These are phyloP conservation scores for Tricholoma sp. DNA, from an alignment of 768 basidiomycete species.

Conservation along the genomic window DNA sequence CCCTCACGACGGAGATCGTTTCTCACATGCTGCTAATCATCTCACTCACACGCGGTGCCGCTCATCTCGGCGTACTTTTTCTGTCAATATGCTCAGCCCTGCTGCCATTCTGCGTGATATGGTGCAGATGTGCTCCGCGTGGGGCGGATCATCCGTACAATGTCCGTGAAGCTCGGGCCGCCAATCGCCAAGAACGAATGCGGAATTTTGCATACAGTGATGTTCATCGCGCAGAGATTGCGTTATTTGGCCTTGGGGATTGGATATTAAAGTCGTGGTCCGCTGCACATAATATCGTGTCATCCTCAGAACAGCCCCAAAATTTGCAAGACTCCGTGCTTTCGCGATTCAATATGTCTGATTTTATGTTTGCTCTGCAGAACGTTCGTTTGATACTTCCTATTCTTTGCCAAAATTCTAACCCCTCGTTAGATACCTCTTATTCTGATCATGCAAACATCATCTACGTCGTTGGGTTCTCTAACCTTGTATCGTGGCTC, in stretches of 20 bases:
- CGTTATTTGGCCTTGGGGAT: constrained; percentile 76
- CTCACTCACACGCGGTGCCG: constrained; percentile 53
- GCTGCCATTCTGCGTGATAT: constrained; percentile 55
- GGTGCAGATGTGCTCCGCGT: constrained; percentile 37
- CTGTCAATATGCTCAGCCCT: constrained; percentile 58
- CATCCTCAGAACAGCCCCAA: constrained; percentile 48
- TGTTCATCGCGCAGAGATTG: constrained; percentile 70
- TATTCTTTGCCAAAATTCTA: constrained; percentile 10
- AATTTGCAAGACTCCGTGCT: constrained; percentile 40
- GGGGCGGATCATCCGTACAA: constrained; percentile 42
- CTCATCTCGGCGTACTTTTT: constrained; percentile 51
- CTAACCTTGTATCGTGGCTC: constrained; percentile 77
- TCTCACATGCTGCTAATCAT: constrained; percentile 68
- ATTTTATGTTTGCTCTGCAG: constrained; percentile 60
- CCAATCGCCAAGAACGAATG: constrained; percentile 70
- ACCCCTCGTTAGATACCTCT: constrained; percentile 57
- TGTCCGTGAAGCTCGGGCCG: constrained; percentile 55
- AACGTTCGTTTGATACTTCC: constrained; percentile 47
- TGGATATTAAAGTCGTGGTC: constrained; percentile 85
- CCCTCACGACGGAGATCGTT: constrained; percentile 62
- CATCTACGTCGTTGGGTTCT: constrained; percentile 75
- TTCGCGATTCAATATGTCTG: constrained; percentile 56
- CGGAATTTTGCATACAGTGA: constrained; percentile 73
- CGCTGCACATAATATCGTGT: constrained; percentile 50
- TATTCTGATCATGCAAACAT: constrained; percentile 64